phyloP scores from a whole-genome alignment of 2,329 filamentous ascomycete species.

The Chaetomium globosum region DNA sequence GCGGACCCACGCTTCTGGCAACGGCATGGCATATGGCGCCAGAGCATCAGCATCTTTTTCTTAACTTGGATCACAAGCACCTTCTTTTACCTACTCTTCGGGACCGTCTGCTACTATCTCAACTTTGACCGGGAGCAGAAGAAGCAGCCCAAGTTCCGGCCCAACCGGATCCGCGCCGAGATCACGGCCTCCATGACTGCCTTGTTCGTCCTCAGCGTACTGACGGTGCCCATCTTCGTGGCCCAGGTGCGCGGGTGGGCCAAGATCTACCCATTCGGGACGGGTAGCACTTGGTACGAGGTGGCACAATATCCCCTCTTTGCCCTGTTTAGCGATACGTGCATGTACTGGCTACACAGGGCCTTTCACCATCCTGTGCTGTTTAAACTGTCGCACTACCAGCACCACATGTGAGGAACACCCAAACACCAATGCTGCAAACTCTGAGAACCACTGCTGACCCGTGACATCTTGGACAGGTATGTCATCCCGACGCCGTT shows the following conservation, averaged over 20 bases:
- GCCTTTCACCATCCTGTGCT: slow-evolving; percentile 11
- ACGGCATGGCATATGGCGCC: not conserved
- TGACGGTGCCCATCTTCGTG: slow-evolving; percentile 10
- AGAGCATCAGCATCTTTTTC: slow-evolving; percentile 13
- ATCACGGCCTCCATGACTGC: not conserved
- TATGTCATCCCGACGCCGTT: slow-evolving; percentile 13
- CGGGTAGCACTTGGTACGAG: slow-evolving; percentile 11
- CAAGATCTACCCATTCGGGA: slow-evolving; percentile 2
- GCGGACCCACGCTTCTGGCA: slow-evolving; percentile 4
- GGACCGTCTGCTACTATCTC: slow-evolving; percentile 7
- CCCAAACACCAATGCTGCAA: not conserved
- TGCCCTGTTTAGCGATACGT: slow-evolving; percentile 10
- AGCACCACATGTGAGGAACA: slow-evolving; percentile 11
- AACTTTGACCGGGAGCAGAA: slow-evolving; percentile 7
- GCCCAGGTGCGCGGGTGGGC: slow-evolving; percentile 10
- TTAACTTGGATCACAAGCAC: slow-evolving; percentile 4
- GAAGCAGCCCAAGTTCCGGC: slow-evolving; percentile 9
- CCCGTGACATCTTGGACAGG: slow-evolving; percentile 1
- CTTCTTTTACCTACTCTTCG: slow-evolving; percentile 8
- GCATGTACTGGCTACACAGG: slow-evolving; percentile 15
- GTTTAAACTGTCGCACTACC: not conserved
- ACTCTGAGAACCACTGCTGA: not conserved
- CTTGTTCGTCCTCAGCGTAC: not conserved
- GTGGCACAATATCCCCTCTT: slow-evolving; percentile 12
- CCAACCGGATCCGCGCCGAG: slow-evolving; percentile 9